These are phyloP conservation scores for Cardamine chenopodiifolia DNA, from an alignment of 345 rosid species.

Conservation along the genomic window DNA sequence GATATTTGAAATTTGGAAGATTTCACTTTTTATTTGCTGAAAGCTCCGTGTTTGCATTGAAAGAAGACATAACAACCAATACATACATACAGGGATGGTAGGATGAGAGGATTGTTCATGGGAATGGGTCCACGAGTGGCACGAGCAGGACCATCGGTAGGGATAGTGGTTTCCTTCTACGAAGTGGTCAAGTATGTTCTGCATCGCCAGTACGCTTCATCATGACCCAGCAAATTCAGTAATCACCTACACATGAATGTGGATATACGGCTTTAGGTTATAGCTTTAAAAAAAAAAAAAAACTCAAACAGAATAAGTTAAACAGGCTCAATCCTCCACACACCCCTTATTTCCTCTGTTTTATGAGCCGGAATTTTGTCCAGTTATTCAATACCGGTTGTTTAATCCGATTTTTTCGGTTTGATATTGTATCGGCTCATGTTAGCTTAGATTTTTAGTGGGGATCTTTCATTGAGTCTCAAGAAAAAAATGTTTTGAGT, in stretches of 20 bases:
- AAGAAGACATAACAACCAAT: conserved; percentile 16
- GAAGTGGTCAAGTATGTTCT: conserved; percentile 81
- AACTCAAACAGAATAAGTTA: conserved; percentile 16
- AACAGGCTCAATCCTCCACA: conserved; percentile 31
- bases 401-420: conserved; percentile 35
- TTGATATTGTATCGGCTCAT: not conserved
- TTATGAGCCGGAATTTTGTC: conserved; percentile 47
- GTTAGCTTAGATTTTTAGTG: no score
- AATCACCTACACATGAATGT: conserved; percentile 8
- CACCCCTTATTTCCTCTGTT: conserved; percentile 18
- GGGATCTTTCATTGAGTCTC: no score
- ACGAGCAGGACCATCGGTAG: conserved; percentile 94
- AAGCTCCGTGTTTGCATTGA: conserved; percentile 14
- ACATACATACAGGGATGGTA: conserved; percentile 64
- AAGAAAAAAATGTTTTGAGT: no score
- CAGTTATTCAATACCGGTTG: conserved; percentile 13
- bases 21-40: not conserved
- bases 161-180: conserved; percentile 89
- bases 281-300: no score
- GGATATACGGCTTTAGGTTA: conserved; percentile 28
- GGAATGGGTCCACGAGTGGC: conserved; percentile 94
- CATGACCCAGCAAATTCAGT: conserved; percentile 25
- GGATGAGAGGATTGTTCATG: conserved; percentile 79
- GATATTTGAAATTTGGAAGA: not conserved
- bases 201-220: conserved; percentile 49